Evolutionary conservation across 768 basidiomycete species (phyloP), one percentile per base, ranked within the genome.

Genomic region (Tulasnella sp.): DNA sequence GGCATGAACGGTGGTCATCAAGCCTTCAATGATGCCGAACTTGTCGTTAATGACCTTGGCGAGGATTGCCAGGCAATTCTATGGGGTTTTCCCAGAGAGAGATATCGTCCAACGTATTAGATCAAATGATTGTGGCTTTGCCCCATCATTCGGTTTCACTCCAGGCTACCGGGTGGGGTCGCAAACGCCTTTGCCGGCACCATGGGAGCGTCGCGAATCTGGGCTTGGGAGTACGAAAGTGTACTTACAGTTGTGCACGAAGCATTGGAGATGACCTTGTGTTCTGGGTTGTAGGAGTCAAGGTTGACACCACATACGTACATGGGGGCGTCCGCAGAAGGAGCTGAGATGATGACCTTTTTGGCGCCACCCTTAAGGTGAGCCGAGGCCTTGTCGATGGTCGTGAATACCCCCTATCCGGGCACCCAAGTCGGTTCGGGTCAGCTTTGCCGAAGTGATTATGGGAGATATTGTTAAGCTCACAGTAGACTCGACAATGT

Each of bases 321-420:
- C 95, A 96, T 96, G 82, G 95, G 95, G 7, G 95, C 95, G 84
- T 96, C 94, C 42, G 94, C 89, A n/a, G 97, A 99, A 81, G 97
- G 97, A 70, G 97, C 97, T 81, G 96, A 97, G 90, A 99, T 99
- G 87, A 99, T 88, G 84, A 99, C 97, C 89, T 98, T 99, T 91
- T 99, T 98, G 83, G 97, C 97, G 85, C 97, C 97, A 82, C 97
- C 97, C 87, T 96, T 95, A 86, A 99, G 88, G 88, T 99, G 97
- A 81, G 90, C 91, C 71, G 88, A 88, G 77, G 97, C 97, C 88
- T 96, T 96, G 20, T 98, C 96, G 81, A 85, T 89, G 83, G 96
- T 98, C 84, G 96, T 99, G 90, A 99, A 98, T 85, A 98, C 96
- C 91, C 96, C 94, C 91, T 92, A 77, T 18, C 15, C 11, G 13